Evolutionary conservation across 345 rosid genomes (phyloP), one percentile per base, ranked within the genome.

Genomic region (Cardamine chenopodiifolia): DNA sequence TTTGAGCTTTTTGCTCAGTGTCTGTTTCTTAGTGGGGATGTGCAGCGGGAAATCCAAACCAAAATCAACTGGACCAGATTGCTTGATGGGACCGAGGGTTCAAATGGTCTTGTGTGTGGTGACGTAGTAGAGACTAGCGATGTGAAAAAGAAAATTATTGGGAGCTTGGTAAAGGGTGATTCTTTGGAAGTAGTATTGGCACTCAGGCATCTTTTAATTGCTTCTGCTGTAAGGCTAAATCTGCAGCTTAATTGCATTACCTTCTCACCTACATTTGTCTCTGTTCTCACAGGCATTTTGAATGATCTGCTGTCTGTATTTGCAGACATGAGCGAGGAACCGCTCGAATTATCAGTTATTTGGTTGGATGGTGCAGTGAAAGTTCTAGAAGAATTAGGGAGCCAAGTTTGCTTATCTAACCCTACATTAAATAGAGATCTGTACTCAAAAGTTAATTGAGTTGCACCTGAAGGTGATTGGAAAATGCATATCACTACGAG

Each of bases 341-440:
- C 84, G 11, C 75, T 73, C 15, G 76, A 90, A 28, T 83, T 82
- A 66, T 72, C 89, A 18, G 83, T 89, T 70, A 76, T 92, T 67
- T 92, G 91, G 91, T 81, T 92, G 74, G 97, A 92, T 77, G 98
- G 98, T 79, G 85, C 83, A 73, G 85, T 88, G 70, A 86, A 82
- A 81, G 85, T 76, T 85, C 76, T 90, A 71, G 91, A 92, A 85
- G 96, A 90, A 78, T 62, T 92, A 52, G 97, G 88, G 77, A 77
- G 79, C 68, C 84, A 80, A 72, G 80, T 92, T 64, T 83, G 85
- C 53, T 67, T 56, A 28, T 77, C 78, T n/a, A 74, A 84, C 78
- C 86, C 87, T 49, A 40, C 72, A 15, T 66, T 70, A 62, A 77
- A 86, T 53, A 68, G 71, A 76, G 78, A 80, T 74, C 20, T 70